phyloP scores from a whole-genome alignment of 306 rosid genomes.

The Macrotyloma uniflorum region DNA sequence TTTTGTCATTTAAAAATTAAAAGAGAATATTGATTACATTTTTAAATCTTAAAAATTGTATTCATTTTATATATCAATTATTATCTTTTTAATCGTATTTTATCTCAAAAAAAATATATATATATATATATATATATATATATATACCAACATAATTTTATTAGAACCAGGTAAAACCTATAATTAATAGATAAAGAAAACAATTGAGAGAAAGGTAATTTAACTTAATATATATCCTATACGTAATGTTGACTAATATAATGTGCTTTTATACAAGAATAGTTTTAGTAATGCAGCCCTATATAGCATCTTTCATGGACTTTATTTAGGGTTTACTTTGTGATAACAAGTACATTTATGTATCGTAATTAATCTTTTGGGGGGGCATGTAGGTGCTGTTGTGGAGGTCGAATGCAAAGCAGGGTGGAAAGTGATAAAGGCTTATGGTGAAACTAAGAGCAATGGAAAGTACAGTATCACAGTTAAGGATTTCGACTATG shows the following conservation, averaged over 20 bases:
- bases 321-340: neutral
- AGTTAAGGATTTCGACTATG: slow-evolving; percentile 60
- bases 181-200: neutral
- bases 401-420: slow-evolving; percentile 84
- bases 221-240: neutral
- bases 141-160: no score
- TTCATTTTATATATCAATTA: neutral
- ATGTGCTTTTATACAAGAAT: neutral
- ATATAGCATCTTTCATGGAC: neutral
- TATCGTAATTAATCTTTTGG: neutral
- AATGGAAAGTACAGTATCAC: slow-evolving; percentile 79
- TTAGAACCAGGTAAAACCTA: no score
- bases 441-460: slow-evolving; percentile 77
- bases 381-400: slow-evolving; percentile 59
- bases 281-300: no score
- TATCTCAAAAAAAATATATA: no score
- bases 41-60: neutral
- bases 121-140: no score
- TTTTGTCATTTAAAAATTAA: no score
- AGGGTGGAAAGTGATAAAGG: slow-evolving; percentile 59
- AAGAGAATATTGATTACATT: neutral
- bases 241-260: neutral
- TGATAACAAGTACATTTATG: neutral
- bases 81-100: no score
- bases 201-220: neutral